Base-by-base conservation (phyloP, 2,329 filamentous ascomycete genomes). In the Bipolaris bicolor region DNA sequence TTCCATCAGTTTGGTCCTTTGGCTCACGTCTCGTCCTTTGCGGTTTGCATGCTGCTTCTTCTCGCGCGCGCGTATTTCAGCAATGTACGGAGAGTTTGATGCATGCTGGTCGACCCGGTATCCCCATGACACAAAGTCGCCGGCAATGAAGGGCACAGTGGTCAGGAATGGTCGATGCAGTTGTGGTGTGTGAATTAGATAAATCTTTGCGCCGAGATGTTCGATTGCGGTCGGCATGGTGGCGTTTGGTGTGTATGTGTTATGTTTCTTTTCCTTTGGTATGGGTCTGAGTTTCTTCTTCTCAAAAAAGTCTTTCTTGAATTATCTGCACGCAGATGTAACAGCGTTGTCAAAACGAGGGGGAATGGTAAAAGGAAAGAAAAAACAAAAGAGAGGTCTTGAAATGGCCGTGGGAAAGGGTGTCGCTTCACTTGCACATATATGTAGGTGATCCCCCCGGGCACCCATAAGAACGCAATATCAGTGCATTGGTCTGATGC, bases 61-160 rank as follows among this genome's bases (percentile, higher is more conserved):
- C 34, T 67, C 63, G 10, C 58, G 60, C 5, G 29, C 16, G 13
- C 52, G 55, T 4, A 67, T 40, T n/a, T 64, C 61, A 11, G 20
- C 47, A 29, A 66, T 62, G 41, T 64, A 65, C 33, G 50, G 20
- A 9, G 65, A 63, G 26, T 48, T 29, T 3, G 52, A 41, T 7
- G 52, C n/a, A 20, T 67, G 58, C 1, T 46, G 24, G 10, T 63
- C 60, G 5, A 67, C 63, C 4, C 44, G 57, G 11, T 48, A 62
- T 9, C 60, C 64, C 64, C 65, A 67, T 1, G 45, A 33, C 9
- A 47, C 44, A 45, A 65, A 67, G 37, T 66, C 65, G 15, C 52
- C 50, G 4, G 63, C 66, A 39, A 67, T 39, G 31, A 66, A 69
- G 7, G 54, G 47, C 15, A 64, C 36, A 11, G 46, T 61, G 3